Evolutionary conservation across 2,329 filamentous ascomycete genomes (phyloP).

Genomic region (Xylariaceae sp.): DNA sequence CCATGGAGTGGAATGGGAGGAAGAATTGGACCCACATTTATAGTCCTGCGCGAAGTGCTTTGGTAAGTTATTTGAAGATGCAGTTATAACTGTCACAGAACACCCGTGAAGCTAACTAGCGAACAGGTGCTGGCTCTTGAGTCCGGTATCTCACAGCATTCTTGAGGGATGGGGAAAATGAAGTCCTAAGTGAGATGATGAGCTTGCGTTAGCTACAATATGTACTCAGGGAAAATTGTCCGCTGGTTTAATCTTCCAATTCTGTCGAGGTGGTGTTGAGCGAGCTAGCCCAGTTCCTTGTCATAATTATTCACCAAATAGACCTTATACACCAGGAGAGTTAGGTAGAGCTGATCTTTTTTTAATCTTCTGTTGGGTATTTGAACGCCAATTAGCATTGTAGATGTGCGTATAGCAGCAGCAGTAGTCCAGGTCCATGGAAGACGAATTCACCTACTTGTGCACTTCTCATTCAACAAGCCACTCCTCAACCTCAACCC

Average conservation of each 20-base stretch:
- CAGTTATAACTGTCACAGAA: neutral
- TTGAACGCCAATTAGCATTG: too few species aligned
- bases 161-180: neutral
- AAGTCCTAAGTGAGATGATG: neutral
- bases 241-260: neutral
- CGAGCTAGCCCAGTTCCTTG: constrained; percentile 4
- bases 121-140: constrained; percentile 61
- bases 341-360: too few species aligned
- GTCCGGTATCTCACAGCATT: constrained; percentile 44
- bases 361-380: too few species aligned
- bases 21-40: constrained; percentile 95
- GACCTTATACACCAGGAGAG: too few species aligned
- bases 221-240: neutral
- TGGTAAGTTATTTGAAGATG: constrained; percentile 62
- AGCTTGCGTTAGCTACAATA: neutral
- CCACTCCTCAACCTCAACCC: constrained; percentile 82
- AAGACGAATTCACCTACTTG: neutral
- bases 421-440: neutral
- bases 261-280: neutral
- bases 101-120: constrained; percentile 13
- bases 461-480: constrained; percentile 63
- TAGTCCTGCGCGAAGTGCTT: constrained; percentile 79
- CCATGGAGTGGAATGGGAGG: constrained; percentile 87
- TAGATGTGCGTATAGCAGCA: too few species aligned
- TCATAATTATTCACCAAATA: too few species aligned